Conservation (phyloP, 352 stramenopile species). For the Phytophthora tubulina region DNA sequence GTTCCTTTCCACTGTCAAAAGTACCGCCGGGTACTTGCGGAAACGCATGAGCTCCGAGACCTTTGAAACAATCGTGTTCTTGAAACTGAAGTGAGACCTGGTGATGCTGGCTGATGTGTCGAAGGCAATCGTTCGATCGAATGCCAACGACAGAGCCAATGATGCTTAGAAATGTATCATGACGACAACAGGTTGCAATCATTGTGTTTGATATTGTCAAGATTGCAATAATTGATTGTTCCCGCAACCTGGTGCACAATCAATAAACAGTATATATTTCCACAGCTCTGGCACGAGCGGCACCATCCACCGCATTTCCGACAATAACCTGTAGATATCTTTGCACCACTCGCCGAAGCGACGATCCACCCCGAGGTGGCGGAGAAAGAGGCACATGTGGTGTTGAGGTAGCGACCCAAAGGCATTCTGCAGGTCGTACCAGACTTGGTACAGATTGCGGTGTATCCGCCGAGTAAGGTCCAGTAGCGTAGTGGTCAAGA, state of each 20-base stretch:
- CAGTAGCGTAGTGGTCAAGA: no score
- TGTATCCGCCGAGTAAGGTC: no score
- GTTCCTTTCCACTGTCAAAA: conserved; percentile 12
- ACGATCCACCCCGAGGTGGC: no score
- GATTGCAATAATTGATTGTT: conserved; percentile 11
- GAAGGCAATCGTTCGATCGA: not conserved
- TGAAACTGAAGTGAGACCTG: conserved; percentile 11
- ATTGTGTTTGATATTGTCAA: not conserved
- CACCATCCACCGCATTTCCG: no score
- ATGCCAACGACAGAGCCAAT: not conserved
- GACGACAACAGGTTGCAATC: not conserved
- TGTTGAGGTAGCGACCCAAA: no score
- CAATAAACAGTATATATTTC: conserved; percentile 6
- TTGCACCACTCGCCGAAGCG: no score
- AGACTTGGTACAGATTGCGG: no score
- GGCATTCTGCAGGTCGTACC: no score
- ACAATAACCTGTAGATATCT: no score
- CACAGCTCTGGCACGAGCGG: not conserved
- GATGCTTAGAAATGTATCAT: not conserved
- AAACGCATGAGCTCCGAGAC: conserved; percentile 2
- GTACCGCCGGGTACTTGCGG: conserved; percentile 1
- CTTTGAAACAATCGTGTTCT: conserved; percentile 3
- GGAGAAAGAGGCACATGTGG: no score
- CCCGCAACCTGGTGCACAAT: not conserved
- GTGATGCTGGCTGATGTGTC: not conserved